Percentiles rank a stretch among this genome's conserved stretches.
These are phyloP conservation scores for Paxillus ammoniavirescens DNA, from an alignment of 768 basidiomycete species.

Conservation along the genomic window DNA sequence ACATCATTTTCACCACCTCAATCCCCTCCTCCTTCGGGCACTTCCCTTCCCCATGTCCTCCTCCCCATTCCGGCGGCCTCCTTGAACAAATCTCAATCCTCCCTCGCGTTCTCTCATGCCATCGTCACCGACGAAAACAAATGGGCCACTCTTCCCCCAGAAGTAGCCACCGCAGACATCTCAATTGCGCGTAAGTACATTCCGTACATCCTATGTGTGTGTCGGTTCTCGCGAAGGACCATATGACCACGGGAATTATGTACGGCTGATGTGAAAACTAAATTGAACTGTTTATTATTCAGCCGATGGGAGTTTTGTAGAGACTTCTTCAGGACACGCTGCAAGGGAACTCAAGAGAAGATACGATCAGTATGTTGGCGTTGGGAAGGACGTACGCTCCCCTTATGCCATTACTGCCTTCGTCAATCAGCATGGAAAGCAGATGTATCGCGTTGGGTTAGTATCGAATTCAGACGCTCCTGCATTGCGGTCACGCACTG, in stretches of 20 bases:
- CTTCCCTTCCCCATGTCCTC: conserved; percentile 30
- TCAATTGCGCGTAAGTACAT: conserved; percentile 53
- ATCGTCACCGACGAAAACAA: conserved; percentile 33
- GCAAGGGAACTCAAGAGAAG: conserved; percentile 75
- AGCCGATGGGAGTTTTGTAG: conserved; percentile 77
- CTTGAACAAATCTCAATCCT: conserved; percentile 39
- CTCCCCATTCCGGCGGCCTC: conserved; percentile 42
- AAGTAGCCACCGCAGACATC: conserved; percentile 55
- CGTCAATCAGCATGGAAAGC: conserved; percentile 76
- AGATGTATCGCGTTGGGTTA: conserved; percentile 77
- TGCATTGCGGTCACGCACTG: neutral
- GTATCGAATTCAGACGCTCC: conserved; percentile 25
- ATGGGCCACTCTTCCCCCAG: conserved; percentile 44
- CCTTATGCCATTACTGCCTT: conserved; percentile 83
- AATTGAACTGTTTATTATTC: conserved; percentile 13
- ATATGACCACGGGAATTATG: neutral
- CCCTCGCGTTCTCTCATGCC: conserved; percentile 46
- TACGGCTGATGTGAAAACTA: conserved; percentile 5
- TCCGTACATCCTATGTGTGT: conserved; percentile 8
- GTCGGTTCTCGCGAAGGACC: neutral
- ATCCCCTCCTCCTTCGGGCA: conserved; percentile 18
- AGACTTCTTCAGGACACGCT: conserved; percentile 74
- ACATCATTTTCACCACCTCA: conserved; percentile 13
- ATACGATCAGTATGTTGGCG: conserved; percentile 69
- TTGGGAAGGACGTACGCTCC: conserved; percentile 64